These are phyloP conservation scores for Nevesoporus exiguus DNA, from an alignment of 768 basidiomycete species.

Conservation along the genomic window DNA sequence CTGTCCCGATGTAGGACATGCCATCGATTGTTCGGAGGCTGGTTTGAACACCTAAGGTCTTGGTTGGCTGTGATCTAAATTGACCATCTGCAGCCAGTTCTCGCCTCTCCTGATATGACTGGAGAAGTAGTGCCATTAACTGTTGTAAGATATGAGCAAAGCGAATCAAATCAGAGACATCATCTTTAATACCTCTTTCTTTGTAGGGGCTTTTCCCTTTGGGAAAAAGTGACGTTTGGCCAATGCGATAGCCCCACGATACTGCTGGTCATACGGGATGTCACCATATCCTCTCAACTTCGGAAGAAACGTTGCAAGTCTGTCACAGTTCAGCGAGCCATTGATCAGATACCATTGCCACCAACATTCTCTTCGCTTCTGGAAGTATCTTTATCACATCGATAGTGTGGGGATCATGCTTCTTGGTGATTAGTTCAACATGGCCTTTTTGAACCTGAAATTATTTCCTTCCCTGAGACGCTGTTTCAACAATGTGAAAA, in stretches of 20 bases:
- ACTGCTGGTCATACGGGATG: constrained; percentile 25
- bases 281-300: constrained; percentile 30
- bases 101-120: constrained; percentile 23
- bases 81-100: constrained; percentile 6
- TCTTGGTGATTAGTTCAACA: constrained; percentile 18
- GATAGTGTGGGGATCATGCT: constrained; percentile 13
- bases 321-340: constrained; percentile 5
- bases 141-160: constrained; percentile 5
- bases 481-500: not conserved
- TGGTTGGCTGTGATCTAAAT: constrained; percentile 1
- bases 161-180: not conserved
- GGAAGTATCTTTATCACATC: constrained; percentile 26
- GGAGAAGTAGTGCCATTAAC: constrained; percentile 25
- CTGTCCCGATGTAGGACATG: not conserved
- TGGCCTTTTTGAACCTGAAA: constrained; percentile 27
- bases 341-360: not conserved
- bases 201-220: constrained; percentile 20
- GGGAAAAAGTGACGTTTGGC: constrained; percentile 30
- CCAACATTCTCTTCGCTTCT: constrained; percentile 22
- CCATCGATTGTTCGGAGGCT: constrained; percentile 5
- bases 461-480: not conserved
- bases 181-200: constrained; percentile 21
- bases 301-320: constrained; percentile 27
- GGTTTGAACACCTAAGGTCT: constrained; percentile 22
- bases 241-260: constrained; percentile 27